Conservation (phyloP, 2,329 filamentous ascomycete species). For the Phialophora verrucosa region DNA sequence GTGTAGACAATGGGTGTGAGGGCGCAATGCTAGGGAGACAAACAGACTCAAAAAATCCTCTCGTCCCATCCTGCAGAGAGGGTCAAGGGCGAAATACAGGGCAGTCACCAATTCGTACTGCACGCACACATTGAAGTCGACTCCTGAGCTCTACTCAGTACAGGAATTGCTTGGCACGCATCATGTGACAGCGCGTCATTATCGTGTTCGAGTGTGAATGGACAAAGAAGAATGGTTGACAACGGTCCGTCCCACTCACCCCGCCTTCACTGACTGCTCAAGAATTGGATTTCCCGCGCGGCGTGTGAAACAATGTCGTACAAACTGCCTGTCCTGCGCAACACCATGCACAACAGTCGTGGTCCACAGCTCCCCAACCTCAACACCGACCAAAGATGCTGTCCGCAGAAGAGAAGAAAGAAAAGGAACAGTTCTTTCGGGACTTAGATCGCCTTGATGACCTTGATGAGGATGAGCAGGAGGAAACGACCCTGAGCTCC, state of each 20-base stretch:
- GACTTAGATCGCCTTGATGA: slow-evolving; percentile 38
- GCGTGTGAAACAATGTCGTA: slow-evolving; percentile 3
- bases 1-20: slow-evolving; percentile 33
- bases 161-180: slow-evolving; percentile 16
- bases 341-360: slow-evolving; percentile 1
- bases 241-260: slow-evolving; percentile 27
- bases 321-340: slow-evolving; percentile 5
- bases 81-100: neutral
- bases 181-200: slow-evolving; percentile 30
- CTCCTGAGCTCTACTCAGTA: neutral
- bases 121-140: neutral
- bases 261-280: slow-evolving; percentile 21
- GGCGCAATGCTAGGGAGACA: slow-evolving; percentile 34
- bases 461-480: slow-evolving; percentile 36
- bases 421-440: slow-evolving; percentile 38
- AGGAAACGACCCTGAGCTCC: slow-evolving; percentile 37
- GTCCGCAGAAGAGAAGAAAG: slow-evolving; percentile 26
- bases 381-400: slow-evolving; percentile 27
- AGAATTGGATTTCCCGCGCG: neutral
- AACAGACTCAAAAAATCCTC: slow-evolving; percentile 31
- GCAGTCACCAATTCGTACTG: neutral
- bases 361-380: neutral
- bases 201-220: slow-evolving; percentile 20
- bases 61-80: slow-evolving; percentile 24
- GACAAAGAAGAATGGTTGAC: slow-evolving; percentile 13